These are phyloP conservation scores for Acacia confusa DNA, from an alignment of 306 rosid species.

Conservation along the genomic window DNA sequence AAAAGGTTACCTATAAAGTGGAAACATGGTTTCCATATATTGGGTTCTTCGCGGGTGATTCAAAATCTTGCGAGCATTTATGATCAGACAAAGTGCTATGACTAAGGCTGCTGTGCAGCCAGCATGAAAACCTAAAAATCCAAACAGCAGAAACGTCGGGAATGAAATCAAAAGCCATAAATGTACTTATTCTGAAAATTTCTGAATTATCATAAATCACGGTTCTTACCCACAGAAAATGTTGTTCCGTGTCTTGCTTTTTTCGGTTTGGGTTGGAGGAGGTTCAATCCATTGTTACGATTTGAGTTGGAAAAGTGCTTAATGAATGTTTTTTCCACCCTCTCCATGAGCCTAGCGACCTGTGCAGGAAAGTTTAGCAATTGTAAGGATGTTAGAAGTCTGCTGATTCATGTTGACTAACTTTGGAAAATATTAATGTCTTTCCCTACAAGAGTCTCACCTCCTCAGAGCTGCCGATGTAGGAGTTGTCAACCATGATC, in stretches of 20 bases:
- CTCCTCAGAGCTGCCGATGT: slow-evolving; percentile 71
- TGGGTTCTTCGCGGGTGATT: slow-evolving; percentile 23
- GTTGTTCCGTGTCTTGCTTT: slow-evolving; percentile 62
- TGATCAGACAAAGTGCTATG: slow-evolving; percentile 51
- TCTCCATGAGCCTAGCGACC: slow-evolving; percentile 40
- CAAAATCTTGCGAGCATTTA: slow-evolving; percentile 41
- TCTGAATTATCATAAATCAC: not conserved
- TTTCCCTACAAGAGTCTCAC: slow-evolving; percentile 32
- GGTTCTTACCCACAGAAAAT: slow-evolving; percentile 55
- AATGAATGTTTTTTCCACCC: slow-evolving; percentile 39
- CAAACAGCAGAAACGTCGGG: slow-evolving; percentile 5
- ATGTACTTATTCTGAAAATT: not conserved
- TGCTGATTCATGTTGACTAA: not conserved
- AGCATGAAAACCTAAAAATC: slow-evolving; percentile 60
- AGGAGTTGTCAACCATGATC: slow-evolving; percentile 70
- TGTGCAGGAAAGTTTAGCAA: slow-evolving; percentile 32
- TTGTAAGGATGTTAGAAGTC: not conserved
- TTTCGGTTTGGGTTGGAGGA: slow-evolving; percentile 60
- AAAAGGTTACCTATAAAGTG: slow-evolving; percentile 60
- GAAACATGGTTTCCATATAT: slow-evolving; percentile 76
- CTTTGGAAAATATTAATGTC: not conserved
- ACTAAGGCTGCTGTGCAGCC: slow-evolving; percentile 63
- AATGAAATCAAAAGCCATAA: not conserved
- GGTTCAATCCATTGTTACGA: slow-evolving; percentile 58
- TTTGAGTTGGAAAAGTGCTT: slow-evolving; percentile 65